Percentiles rank a stretch among this genome's conserved stretches.
phyloP scores from a whole-genome alignment of 2,329 filamentous ascomycete genomes.

The Achaetomium macrosporum region DNA sequence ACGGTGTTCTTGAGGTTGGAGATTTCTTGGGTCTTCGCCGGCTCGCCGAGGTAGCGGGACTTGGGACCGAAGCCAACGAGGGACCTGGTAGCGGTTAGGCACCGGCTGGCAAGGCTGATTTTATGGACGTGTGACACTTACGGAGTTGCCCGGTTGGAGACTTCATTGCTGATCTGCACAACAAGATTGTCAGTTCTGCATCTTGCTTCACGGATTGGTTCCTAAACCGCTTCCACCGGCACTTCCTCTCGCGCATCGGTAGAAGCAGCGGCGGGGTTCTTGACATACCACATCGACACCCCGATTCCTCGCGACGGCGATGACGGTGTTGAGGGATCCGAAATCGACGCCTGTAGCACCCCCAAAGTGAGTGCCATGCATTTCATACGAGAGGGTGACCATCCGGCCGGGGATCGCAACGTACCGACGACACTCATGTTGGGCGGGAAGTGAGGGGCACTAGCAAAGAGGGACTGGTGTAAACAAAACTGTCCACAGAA shows the following conservation, averaged over 20 bases:
- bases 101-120: slow-evolving; percentile 9
- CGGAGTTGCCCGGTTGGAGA: slow-evolving; percentile 97
- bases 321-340: slow-evolving; percentile 92
- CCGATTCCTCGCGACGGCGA: slow-evolving; percentile 95
- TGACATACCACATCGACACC: slow-evolving; percentile 94
- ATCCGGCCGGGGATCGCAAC: slow-evolving; percentile 22
- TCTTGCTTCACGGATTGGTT: not conserved
- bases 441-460: slow-evolving; percentile 26
- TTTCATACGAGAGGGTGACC: not conserved
- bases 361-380: slow-evolving; percentile 6
- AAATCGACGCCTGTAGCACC: slow-evolving; percentile 70
- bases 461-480: slow-evolving; percentile 2
- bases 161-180: slow-evolving; percentile 89
- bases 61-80: slow-evolving; percentile 94
- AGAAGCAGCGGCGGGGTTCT: not conserved
- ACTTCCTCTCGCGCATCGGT: not conserved
- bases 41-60: slow-evolving; percentile 87
- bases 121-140: slow-evolving; percentile 48
- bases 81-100: slow-evolving; percentile 50
- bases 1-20: slow-evolving; percentile 99
- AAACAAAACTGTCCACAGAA: slow-evolving; percentile 11
- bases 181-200: slow-evolving; percentile 7
- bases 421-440: slow-evolving; percentile 53
- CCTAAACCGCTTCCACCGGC: slow-evolving; percentile 1
- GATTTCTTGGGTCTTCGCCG: slow-evolving; percentile 97